phyloP scores from a whole-genome alignment of 805 yeast genomes.

The Candida andamanensis region DNA sequence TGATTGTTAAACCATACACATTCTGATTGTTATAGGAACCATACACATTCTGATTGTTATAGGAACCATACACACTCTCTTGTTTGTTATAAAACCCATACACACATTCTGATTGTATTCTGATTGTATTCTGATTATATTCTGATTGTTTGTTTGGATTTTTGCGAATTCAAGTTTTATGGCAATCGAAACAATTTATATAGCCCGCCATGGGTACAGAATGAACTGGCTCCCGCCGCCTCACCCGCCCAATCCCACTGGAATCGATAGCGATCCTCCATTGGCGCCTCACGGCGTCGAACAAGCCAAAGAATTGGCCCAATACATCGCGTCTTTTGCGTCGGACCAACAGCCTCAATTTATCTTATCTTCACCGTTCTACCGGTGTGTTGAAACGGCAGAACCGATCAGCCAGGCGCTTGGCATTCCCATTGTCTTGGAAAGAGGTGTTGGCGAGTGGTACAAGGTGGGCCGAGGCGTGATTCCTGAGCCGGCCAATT shows the following conservation, averaged over 20 bases:
- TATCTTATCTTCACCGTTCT: constrained; percentile 79
- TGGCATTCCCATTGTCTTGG: constrained; percentile 57
- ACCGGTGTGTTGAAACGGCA: constrained; percentile 82
- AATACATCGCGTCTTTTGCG: constrained; percentile 41
- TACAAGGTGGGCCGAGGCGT: constrained; percentile 63
- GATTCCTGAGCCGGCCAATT: constrained; percentile 66
- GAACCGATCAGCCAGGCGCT: constrained; percentile 60
- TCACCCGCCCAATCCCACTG: constrained; percentile 78
- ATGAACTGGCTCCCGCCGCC: constrained; percentile 79
- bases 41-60: no score
- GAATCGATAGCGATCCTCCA: constrained; percentile 84
- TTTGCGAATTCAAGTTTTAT: no score
- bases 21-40: no score
- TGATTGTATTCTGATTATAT: no score
- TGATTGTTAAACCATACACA: no score
- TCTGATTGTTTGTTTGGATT: no score
- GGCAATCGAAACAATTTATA: constrained; percentile 54
- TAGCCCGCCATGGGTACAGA: constrained; percentile 85
- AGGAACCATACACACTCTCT: no score
- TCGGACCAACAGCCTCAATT: constrained; percentile 58
- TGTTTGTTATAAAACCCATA: no score
- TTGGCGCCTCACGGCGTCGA: constrained; percentile 83
- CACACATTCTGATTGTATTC: no score
- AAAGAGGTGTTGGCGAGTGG: constrained; percentile 92
- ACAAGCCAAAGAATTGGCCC: constrained; percentile 79